Evolutionary conservation across 1,284 basidiomycete genomes (phyloP), one percentile per base, ranked within the genome.

Genomic region (Ustilago vetiveriae): DNA sequence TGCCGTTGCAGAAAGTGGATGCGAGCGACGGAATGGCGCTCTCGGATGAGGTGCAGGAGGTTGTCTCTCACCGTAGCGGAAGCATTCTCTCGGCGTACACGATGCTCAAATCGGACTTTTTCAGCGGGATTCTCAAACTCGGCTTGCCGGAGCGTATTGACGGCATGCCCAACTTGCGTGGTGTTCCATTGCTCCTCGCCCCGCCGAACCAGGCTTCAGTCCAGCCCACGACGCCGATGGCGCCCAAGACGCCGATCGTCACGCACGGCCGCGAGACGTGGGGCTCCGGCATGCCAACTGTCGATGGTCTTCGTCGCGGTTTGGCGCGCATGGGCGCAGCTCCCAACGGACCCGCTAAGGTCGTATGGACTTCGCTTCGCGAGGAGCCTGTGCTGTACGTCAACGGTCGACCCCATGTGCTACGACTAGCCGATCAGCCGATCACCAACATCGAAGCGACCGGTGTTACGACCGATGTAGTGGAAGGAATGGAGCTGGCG

Each of bases 91-190:
- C 92, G 3, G 90, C 92, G 0, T 92, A 90, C 13, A 95, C 94
- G 1, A 97, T 98, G 76, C 86, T 98, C 79, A 99, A 99, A 85
- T 94, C 92, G 54, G 94, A 98, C 83, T 94, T 97, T 85, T 98
- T 98, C 86, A 70, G 70, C 26, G 80, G 80, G 10, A 77, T 82
- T 44, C 53, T 78, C 52, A 76, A 74, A 55, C 55, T 69, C 11
- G 72, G 74, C 19, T 49, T 78, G 44, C 75, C 73, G 24, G 66
- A 76, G 39, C 58, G 68, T 11, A 80, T 82, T 21, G 78, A 79
- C 6, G 80, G 80, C 0, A 80, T 80, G 65, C 80, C 80, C 4
- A 82, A 82, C 39, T 36, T 82, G 52, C 63, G 80, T 3, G 74
- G 73, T 17, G 79, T 80, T 1, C 60, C 72, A 32, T 57, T 79